These are phyloP conservation scores for Ploettnerulaceae sp. DNA, from an alignment of 2,329 filamentous ascomycete genomes.

Conservation along the genomic window DNA sequence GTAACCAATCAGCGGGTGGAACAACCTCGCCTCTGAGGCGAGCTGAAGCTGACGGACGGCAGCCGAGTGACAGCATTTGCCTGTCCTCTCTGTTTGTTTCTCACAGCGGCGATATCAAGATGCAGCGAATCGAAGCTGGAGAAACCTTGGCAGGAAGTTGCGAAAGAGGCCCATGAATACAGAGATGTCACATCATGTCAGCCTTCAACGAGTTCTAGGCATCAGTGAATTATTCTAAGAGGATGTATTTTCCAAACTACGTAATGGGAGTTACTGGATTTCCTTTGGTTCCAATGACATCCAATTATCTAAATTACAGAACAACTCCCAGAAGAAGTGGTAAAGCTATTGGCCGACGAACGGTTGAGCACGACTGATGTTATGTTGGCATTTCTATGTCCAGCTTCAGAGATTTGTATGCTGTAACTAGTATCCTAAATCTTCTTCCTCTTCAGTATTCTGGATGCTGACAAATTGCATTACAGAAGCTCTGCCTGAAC, in stretches of 20 bases:
- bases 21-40: no score
- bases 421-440: neutral
- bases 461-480: conserved; percentile 36
- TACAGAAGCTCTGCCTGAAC: conserved; percentile 44
- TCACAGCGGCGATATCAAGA: conserved; percentile 38
- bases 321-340: conserved; percentile 39
- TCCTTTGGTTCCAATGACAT: conserved; percentile 39
- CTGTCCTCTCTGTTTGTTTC: neutral
- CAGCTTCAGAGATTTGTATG: conserved; percentile 45
- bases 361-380: conserved; percentile 41
- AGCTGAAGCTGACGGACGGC: no score
- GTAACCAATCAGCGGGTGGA: no score
- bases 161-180: conserved; percentile 39
- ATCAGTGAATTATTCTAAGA: neutral
- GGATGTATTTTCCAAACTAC: conserved; percentile 21
- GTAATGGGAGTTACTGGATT: conserved; percentile 36
- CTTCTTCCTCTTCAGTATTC: neutral
- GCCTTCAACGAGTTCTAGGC: conserved; percentile 32
- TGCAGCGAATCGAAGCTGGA: conserved; percentile 8
- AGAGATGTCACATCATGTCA: conserved; percentile 40
- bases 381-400: conserved; percentile 47
- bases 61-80: no score
- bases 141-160: conserved; percentile 39
- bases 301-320: conserved; percentile 46
- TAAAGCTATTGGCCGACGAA: conserved; percentile 40